Conservation (phyloP, 2,329 filamentous ascomycete genomes). For the Hymenoscyphus albidus region DNA sequence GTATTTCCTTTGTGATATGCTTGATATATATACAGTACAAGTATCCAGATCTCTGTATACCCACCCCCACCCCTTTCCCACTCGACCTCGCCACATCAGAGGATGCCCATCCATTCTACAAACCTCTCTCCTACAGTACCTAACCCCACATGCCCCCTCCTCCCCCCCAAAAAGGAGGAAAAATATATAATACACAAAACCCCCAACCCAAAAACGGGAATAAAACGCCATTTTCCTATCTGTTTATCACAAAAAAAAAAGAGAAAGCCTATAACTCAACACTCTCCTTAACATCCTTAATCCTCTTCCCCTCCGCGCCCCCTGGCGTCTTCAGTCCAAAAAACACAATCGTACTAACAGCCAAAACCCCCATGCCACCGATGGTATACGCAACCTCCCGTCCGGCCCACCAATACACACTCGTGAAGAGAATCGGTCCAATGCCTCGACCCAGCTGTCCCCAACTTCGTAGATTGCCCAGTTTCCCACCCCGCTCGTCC, state of each 20-base stretch:
- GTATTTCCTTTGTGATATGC: too few species aligned
- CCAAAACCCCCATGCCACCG: conserved; percentile 75
- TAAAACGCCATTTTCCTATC: background rate
- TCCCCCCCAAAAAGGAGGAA: too few species aligned
- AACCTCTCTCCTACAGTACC: too few species aligned
- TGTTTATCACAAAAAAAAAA: background rate
- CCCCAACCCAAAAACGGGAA: background rate
- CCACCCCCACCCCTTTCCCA: too few species aligned
- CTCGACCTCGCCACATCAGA: too few species aligned
- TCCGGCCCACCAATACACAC: conserved; percentile 97
- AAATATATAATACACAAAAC: background rate
- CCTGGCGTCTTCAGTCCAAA: conserved; percentile 54
- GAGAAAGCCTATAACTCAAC: conserved; percentile 7
- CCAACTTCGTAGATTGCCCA: conserved; percentile 76
- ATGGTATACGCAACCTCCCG: conserved; percentile 78
- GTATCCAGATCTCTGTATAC: too few species aligned
- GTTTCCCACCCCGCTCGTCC: conserved; percentile 76
- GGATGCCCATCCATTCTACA: too few species aligned
- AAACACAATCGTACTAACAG: conserved; percentile 69
- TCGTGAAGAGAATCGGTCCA: conserved; percentile 87
- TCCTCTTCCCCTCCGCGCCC: conserved; percentile 28
- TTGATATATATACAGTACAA: too few species aligned
- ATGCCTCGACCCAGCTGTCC: conserved; percentile 85
- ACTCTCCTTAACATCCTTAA: conserved; percentile 10
- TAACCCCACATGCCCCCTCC: too few species aligned